Evolutionary conservation across 352 stramenopile genomes (phyloP), one percentile per base, ranked within the genome.

Genomic region (Globisporangium alternatum): DNA sequence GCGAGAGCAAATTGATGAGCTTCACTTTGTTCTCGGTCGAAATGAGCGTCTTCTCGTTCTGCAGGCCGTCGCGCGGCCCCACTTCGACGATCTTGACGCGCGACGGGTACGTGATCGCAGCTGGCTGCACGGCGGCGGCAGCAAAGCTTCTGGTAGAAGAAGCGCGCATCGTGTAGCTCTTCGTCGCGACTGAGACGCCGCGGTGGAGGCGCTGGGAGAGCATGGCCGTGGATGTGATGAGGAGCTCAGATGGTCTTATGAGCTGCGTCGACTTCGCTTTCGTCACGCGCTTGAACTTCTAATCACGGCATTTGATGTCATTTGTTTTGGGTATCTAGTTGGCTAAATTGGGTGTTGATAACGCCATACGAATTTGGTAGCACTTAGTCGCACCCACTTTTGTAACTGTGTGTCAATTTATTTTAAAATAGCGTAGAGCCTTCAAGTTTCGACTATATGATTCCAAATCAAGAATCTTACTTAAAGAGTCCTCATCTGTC

Each of bases 71-170:
- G 21, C 96, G 83, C 28, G 96, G 96, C 33, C 96, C 96, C 21
- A 99, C 97, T 71, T 98, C 92, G 10, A 98, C 92, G 72, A 98
- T 96, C 69, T 93, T 96, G 55, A 98, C 91, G 61, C 74, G 85
- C 39, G 55, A 58, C 25, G 87, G 87, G 71, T 93, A 96, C 33
- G 48, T 52, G 30, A 57, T n/a, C n/a, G 21, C 30, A 17, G 30
- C 9, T 15, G 59, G 37, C n/a, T 33, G 49, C 15, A 28, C 12
- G 3, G 49, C 15, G 4, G 49, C 31, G 7, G 15, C 1, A 1
- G 48, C 44, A 25, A 59, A 53, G 25, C 22, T 49, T 25, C 48
- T 52, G 8, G 45, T 17, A n/a, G 17, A 2, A 19, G 51, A 57
- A 19, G 30, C 30, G 30, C 30, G 35, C 51, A 57, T 57, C 19